Evolutionary conservation across 1,284 basidiomycete genomes (phyloP), one percentile per base, ranked within the genome.

Genomic region (Pascua sp.): DNA sequence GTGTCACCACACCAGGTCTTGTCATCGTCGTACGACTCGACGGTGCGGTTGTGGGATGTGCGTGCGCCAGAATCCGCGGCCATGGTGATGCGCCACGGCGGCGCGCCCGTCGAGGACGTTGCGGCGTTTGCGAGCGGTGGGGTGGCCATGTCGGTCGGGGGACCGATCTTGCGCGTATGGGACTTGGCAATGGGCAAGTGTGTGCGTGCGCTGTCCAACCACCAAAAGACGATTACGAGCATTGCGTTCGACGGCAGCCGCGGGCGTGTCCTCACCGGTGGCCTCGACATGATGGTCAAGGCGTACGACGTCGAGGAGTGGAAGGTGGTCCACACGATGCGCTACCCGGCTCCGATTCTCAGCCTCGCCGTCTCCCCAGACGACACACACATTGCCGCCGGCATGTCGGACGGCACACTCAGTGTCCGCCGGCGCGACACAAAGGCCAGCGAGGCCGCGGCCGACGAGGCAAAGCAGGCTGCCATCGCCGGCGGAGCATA

Each of bases 261-360:
- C 55, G 68, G 68, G 38, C 83, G 94, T 32, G 82, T 98, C 4
- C 81, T 99, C 47, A 93, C 91, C 0, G 96, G 90, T 40, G 87
- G 90, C 39, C 80, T 99, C 60, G 96, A 99, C 73, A 92, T 94
- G 65, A 89, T 99, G 86, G 91, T 98, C 58, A 99, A 99, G 79
- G 93, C 98, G 18, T 99, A 98, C 79, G 94, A 98, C 72, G 86
- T 95, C 49, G 86, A 89, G 69, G 87, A 88, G 42, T 95, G 94
- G 81, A 89, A 90, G 68, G 96, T 98, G 37, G 88, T 95, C 10
- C 96, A 99, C 74, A 98, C 96, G 0, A 98, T 99, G 92, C 88
- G 95, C 44, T 98, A 98, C 75, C 91, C 94, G 4, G 90, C 93
- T 1, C 92, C 94, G 1, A 80, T 99, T 4, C 81, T 99, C 7